Evolutionary conservation across 2,329 filamentous ascomycete genomes (phyloP), one percentile per base, ranked within the genome.

Genomic region (Sporothrix euskadiensis): DNA sequence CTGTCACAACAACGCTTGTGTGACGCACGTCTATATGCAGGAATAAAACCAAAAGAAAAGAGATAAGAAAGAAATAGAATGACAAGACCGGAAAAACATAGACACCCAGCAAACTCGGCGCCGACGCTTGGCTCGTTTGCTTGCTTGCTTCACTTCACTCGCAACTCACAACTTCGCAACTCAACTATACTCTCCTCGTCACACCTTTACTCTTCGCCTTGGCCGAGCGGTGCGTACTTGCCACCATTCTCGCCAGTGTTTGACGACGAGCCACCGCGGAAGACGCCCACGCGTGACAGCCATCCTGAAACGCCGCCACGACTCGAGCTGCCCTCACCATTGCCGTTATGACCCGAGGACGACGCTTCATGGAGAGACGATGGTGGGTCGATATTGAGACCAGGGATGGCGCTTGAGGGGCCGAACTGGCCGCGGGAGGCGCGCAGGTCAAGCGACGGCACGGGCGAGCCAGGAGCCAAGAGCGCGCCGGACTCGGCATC

Each of bases 301-400:
- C 87, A 89, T 9, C 85, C 85, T 35, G 85, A 83, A 49, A 88
- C 82, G 73, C 85, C 81, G 30, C 71, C 35, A 5, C 56, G 59
- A 30, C 63, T 41, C 73, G 83, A 80, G n/a, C 82, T 80, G 14
- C 81, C 81, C 3, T 78, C 80, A 8, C 41, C 22, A 14, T 12
- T 35, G 1, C 26, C 61, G n/a, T 3, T 16, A 19, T 19, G 3
- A 65, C 61, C 39, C 3, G 83, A 66, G 81, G 79, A 87, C 8
- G 74, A 66, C 1, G 82, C 82, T 49, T 84, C 82, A 35, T 85
- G 82, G 49, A 85, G 82, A 19, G 93, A 85, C 69, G 89, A 86
- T 0, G 94, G 93, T 5, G 93, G 92, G 56, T 97, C 90, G 73
- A 98, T 92, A 78, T 94, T 90, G 73, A 98, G 85, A 9, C 92